These are phyloP conservation scores for Nicotiana obtusifolia DNA, from an alignment of 257 asterid species.

Conservation along the genomic window DNA sequence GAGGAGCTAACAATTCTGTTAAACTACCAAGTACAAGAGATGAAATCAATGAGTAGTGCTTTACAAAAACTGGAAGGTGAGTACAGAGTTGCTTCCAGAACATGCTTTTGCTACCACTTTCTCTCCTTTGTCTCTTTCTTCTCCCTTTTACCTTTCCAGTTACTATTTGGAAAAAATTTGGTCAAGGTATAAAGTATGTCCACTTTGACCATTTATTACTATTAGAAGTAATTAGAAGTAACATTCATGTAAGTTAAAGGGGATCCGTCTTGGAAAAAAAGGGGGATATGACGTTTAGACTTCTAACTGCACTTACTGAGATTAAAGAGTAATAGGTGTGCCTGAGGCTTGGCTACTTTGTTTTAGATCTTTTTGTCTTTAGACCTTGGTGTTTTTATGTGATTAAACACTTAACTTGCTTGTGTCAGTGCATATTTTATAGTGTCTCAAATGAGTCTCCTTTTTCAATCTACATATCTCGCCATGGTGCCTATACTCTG, in stretches of 20 bases:
- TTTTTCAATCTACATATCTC: not conserved
- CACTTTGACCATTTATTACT: not conserved
- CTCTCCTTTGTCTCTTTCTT: not conserved
- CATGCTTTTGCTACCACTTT: not conserved
- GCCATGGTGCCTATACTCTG: not conserved
- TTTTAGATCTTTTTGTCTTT: not conserved
- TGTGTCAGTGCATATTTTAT: not conserved
- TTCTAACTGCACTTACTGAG: not conserved
- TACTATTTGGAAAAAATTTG: not conserved
- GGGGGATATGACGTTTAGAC: not conserved
- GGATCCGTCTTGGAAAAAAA: not conserved
- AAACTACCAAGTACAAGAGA: constrained; percentile 66
- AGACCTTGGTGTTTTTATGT: not conserved
- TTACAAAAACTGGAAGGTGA: constrained; percentile 70
- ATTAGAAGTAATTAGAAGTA: not conserved
- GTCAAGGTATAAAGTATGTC: not conserved
- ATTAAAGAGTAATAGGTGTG: not conserved
- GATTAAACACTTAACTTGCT: not conserved
- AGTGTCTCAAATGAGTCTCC: not conserved
- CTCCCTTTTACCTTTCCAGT: not conserved
- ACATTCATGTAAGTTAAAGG: not conserved
- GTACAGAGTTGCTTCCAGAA: constrained; percentile 15
- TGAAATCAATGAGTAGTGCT: constrained; percentile 74
- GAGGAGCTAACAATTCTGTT: constrained; percentile 70
- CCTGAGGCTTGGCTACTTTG: not conserved